Evolutionary conservation across 106 monocot species (phyloP).

Genomic region (Allium fistulosum): DNA sequence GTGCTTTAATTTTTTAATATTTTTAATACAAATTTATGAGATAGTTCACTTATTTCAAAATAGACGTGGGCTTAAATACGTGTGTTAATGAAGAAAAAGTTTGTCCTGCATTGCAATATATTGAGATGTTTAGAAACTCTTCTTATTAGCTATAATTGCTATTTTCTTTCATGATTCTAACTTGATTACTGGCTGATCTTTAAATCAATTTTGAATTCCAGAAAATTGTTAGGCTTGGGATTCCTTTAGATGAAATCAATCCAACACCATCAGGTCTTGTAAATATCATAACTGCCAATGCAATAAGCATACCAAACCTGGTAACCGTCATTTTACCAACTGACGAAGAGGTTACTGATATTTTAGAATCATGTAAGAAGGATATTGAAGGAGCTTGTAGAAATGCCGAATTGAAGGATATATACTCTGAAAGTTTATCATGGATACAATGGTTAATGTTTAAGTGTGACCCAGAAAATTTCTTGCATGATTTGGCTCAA

Average conservation of each 20-base stretch:
- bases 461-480: constrained; percentile 41
- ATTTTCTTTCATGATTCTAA: neutral
- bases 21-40: no score
- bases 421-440: constrained; percentile 37
- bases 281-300: constrained; percentile 32
- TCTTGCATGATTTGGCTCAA: constrained; percentile 34
- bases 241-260: constrained; percentile 34
- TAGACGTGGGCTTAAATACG: no score
- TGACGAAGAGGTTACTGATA: constrained; percentile 18
- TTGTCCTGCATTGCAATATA: no score
- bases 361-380: constrained; percentile 3
- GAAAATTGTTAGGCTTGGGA: constrained; percentile 51
- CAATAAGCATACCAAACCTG: constrained; percentile 16
- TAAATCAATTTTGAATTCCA: constrained; percentile 6
- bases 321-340: constrained; percentile 45
- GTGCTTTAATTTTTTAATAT: no score
- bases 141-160: neutral
- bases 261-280: constrained; percentile 34
- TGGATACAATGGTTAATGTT: constrained; percentile 99
- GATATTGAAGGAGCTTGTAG: constrained; percentile 2
- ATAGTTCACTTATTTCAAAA: no score
- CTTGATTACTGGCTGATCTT: neutral
- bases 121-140: no score
- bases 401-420: constrained; percentile 13
- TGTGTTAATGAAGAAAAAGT: no score